Base-by-base conservation (phyloP, 331 rosid genomes). In the Dryas integrifolia region DNA sequence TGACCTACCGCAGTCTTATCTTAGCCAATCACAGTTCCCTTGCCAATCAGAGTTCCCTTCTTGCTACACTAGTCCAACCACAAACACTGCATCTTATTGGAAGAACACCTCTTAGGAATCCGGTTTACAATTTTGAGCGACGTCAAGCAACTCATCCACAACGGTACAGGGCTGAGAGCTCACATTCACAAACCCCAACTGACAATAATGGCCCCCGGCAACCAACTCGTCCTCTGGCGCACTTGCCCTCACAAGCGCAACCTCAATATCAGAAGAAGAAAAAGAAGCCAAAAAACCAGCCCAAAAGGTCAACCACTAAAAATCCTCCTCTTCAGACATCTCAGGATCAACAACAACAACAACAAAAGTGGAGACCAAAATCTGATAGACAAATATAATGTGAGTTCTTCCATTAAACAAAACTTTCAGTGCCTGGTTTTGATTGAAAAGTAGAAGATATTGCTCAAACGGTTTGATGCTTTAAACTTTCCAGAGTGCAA, bases 1-100 rank as follows among this genome's bases (percentile, higher is more conserved):
- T 14, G 43, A 85, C 90, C 6, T 47, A 21, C 64, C 5, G 10
- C 46, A 58, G 60, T 15, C 89, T 94, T 6, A 41, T 14, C 39
- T 75, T 90, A 1, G 59, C 58, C 51, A 45, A 73, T 69, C 83
- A 30, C n/a, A 24, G 38, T 70, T 44, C 84, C 39, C 74, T 86
- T 64, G 65, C 65, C 67, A 75, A 21, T 72, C 85, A 21, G 60
- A 77, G 10, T 41, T 72, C 84, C 39, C 74, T 86, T 64, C 74
- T 91, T 66, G 62, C 72, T 47, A 58, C 59, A 46, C 60, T 94
- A 74, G 96, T 72, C 65, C 78, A 64, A 14, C 92, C 75, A 0
- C 80, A 82, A 5, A 82, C 78, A 21, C 49, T 67, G 9, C 76
- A 18, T 5, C n/a, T 66, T 18, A 63, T 88, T 30, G 8, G 14